A percentile compares a stretch with the other conserved stretches of the same genome.
phyloP scores from a whole-genome alignment of 1,284 basidiomycete species.

The Leccinum laetum region DNA sequence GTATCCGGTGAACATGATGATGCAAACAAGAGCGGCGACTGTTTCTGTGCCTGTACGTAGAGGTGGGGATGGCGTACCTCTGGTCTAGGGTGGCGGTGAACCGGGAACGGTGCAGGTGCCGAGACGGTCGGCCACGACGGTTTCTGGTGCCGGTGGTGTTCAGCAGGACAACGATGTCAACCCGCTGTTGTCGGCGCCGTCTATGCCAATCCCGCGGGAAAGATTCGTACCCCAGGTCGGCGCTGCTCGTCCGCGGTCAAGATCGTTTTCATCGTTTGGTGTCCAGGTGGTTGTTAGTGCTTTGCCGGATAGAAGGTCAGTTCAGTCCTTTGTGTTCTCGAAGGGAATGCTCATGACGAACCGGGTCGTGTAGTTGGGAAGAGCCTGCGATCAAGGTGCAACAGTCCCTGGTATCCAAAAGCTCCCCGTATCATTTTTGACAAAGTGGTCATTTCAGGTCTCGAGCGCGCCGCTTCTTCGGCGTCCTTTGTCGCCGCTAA shows the following conservation, averaged over 20 bases:
- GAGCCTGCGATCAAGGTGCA: too few relatives aligned
- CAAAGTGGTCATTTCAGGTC: too few relatives aligned
- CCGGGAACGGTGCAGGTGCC: conserved; percentile 11
- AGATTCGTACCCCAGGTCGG: conserved; percentile 62
- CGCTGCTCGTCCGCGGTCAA: conserved; percentile 58
- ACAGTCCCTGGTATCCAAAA: too few relatives aligned
- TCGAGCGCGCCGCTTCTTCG: too few relatives aligned
- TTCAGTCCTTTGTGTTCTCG: background rate
- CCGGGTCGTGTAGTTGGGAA: too few relatives aligned
- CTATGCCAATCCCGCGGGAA: conserved; percentile 46
- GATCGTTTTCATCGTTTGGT: conserved; percentile 74
- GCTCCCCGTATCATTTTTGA: too few relatives aligned
- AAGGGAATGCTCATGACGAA: too few relatives aligned
- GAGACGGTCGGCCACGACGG: conserved; percentile 11
- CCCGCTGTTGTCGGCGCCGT: background rate
- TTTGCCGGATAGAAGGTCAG: conserved; percentile 1
- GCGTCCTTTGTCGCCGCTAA: too few relatives aligned
- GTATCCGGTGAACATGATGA: conserved; percentile 1
- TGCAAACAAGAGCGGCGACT: conserved; percentile 31
- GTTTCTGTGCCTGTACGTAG: conserved; percentile 33
- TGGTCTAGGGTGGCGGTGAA: background rate
- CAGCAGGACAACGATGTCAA: background rate
- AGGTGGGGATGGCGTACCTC: background rate
- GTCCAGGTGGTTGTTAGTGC: conserved; percentile 1
- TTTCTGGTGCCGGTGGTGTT: background rate